Evolutionary conservation across 1,139 yeast species (phyloP).

Genomic region (Kodamaea sp.): DNA sequence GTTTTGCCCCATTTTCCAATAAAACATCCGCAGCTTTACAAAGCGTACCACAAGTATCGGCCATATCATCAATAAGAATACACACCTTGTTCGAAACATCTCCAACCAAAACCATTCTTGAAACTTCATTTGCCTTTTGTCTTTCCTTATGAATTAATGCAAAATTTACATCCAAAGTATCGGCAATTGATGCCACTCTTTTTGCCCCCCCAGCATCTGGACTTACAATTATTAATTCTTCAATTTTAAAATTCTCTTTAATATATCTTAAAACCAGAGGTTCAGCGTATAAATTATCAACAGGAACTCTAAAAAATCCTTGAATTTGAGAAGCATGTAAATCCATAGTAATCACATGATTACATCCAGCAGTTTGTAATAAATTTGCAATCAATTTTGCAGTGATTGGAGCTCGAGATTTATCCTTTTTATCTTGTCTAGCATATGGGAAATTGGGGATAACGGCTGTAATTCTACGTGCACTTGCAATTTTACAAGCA

Average conservation of each 20-base stretch:
- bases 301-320: slow-evolving; percentile 79
- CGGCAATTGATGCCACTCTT: slow-evolving; percentile 77
- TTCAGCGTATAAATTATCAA: slow-evolving; percentile 77
- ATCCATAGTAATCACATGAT: slow-evolving; percentile 81
- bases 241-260: slow-evolving; percentile 45
- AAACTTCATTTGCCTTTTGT: slow-evolving; percentile 74
- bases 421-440: slow-evolving; percentile 79
- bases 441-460: slow-evolving; percentile 82
- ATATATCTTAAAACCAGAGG: slow-evolving; percentile 72
- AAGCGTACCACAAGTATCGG: slow-evolving; percentile 79
- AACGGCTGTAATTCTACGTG: slow-evolving; percentile 74
- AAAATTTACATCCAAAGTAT: slow-evolving; percentile 68
- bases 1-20: slow-evolving; percentile 59
- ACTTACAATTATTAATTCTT: slow-evolving; percentile 62
- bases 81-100: slow-evolving; percentile 71
- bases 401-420: slow-evolving; percentile 77
- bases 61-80: slow-evolving; percentile 76
- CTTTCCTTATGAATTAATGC: slow-evolving; percentile 81
- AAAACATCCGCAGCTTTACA: slow-evolving; percentile 73
- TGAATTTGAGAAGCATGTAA: slow-evolving; percentile 82
- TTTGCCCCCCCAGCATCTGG: slow-evolving; percentile 90
- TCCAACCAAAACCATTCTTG: slow-evolving; percentile 74
- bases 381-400: slow-evolving; percentile 76
- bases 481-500: slow-evolving; percentile 77
- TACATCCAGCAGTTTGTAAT: slow-evolving; percentile 75